phyloP scores from a whole-genome alignment of 352 stramenopile species.

The Phytophthora hibernalis region DNA sequence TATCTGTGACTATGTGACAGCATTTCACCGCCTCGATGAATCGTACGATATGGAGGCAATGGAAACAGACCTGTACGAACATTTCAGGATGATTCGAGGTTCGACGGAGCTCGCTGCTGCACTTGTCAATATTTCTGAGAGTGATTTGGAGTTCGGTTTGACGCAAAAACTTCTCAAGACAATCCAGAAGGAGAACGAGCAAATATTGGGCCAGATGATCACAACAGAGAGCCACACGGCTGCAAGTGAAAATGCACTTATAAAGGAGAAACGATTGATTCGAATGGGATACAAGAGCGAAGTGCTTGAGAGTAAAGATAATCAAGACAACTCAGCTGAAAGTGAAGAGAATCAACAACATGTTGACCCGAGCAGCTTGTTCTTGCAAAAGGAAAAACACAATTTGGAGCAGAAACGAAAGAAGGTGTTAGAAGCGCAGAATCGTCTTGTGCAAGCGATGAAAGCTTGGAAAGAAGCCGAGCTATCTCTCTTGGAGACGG shows the following conservation, averaged over 20 bases:
- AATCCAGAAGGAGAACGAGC: slow-evolving; percentile 56
- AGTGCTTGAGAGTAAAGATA: slow-evolving; percentile 5
- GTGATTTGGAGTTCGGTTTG: slow-evolving; percentile 71
- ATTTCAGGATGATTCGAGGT: slow-evolving; percentile 82
- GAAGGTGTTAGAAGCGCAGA: slow-evolving; percentile 58
- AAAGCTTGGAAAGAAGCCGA: slow-evolving; percentile 80
- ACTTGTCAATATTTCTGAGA: slow-evolving; percentile 62
- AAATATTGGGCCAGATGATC: slow-evolving; percentile 52
- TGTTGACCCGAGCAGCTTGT: slow-evolving; percentile 44
- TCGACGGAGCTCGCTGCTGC: slow-evolving; percentile 59
- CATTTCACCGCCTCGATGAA: slow-evolving; percentile 60
- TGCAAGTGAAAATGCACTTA: slow-evolving; percentile 53
- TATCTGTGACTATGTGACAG: slow-evolving; percentile 77
- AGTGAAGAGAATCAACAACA: slow-evolving; percentile 17
- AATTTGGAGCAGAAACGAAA: slow-evolving; percentile 59
- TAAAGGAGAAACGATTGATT: slow-evolving; percentile 57
- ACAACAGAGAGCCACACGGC: slow-evolving; percentile 40
- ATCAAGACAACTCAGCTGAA: slow-evolving; percentile 11
- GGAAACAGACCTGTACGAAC: slow-evolving; percentile 69
- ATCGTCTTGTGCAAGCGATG: slow-evolving; percentile 69
- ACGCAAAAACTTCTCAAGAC: slow-evolving; percentile 45
- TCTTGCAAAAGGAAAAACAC: slow-evolving; percentile 65
- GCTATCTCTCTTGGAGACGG: slow-evolving; percentile 57
- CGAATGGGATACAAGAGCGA: slow-evolving; percentile 69
- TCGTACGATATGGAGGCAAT: slow-evolving; percentile 60